These are phyloP conservation scores for Mycena rosella DNA, from an alignment of 768 basidiomycete genomes.

Conservation along the genomic window DNA sequence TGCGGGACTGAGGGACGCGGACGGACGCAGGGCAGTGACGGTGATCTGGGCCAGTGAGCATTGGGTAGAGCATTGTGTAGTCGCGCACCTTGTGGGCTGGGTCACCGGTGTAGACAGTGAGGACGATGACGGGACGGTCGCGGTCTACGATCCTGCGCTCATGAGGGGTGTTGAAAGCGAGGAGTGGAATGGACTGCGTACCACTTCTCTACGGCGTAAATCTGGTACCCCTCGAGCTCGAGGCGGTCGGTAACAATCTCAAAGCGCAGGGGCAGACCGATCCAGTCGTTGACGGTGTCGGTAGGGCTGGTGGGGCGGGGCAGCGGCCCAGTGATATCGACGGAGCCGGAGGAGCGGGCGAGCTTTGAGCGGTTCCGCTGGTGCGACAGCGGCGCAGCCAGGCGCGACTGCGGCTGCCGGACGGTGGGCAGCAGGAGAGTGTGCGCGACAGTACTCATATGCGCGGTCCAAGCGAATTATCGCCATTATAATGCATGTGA, in stretches of 20 bases:
- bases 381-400: conserved; percentile 34
- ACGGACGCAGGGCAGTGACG: conserved; percentile 67
- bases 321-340: conserved; percentile 37
- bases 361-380: conserved; percentile 26
- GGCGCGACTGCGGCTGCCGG: conserved; percentile 19
- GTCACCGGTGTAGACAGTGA: conserved; percentile 85
- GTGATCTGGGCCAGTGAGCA: conserved; percentile 60
- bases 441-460: no score
- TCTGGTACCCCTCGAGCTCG: conserved; percentile 75
- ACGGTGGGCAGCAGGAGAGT: conserved; percentile 32
- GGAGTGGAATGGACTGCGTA: conserved; percentile 43
- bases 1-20: conserved; percentile 52
- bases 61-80: neutral
- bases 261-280: conserved; percentile 61
- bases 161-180: neutral
- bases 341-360: conserved; percentile 41
- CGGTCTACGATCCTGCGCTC: conserved; percentile 74
- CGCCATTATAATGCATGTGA: neutral
- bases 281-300: conserved; percentile 51
- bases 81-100: conserved; percentile 68
- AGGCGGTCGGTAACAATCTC: conserved; percentile 62
- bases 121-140: conserved; percentile 66
- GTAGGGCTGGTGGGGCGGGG: conserved; percentile 24
- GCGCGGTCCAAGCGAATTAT: conserved; percentile 27
- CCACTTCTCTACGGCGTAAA: conserved; percentile 93